These are phyloP conservation scores for Diplocarpon mali DNA, from an alignment of 2,329 filamentous ascomycete genomes.

Conservation along the genomic window DNA sequence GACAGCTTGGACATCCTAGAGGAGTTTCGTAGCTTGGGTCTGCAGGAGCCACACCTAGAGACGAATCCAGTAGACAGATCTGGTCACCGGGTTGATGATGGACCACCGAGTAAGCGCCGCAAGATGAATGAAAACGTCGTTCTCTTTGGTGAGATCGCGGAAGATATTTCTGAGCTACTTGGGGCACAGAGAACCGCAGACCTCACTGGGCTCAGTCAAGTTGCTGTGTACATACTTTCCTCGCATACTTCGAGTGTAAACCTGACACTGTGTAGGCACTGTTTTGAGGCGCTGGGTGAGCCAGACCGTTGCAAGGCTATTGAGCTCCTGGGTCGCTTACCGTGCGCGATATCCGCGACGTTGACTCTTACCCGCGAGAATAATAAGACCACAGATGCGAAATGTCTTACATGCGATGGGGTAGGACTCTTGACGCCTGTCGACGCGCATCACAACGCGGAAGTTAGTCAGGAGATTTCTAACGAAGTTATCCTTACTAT, in stretches of 20 bases:
- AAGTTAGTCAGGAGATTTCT: constrained; percentile 15
- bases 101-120: constrained; percentile 23
- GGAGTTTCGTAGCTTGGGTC: constrained; percentile 17
- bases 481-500: constrained; percentile 37
- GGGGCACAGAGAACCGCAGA: constrained; percentile 26
- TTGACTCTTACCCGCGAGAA: constrained; percentile 27
- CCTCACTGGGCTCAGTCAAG: constrained; percentile 31
- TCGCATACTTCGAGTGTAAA: background rate
- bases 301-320: constrained; percentile 41
- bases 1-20: constrained; percentile 16
- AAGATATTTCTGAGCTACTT: constrained; percentile 27
- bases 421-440: constrained; percentile 7
- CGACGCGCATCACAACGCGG: constrained; percentile 7
- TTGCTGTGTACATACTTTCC: constrained; percentile 37
- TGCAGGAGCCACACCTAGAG: constrained; percentile 7
- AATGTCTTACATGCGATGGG: constrained; percentile 25
- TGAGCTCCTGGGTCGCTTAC: constrained; percentile 42
- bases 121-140: constrained; percentile 25
- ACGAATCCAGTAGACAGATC: background rate
- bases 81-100: background rate
- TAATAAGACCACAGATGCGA: constrained; percentile 19
- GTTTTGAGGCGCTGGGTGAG: constrained; percentile 38
- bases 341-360: constrained; percentile 43
- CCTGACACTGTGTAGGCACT: constrained; percentile 24
- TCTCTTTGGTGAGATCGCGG: constrained; percentile 27